Base-by-base conservation (phyloP, 257 asterid genomes). In the Solanum piurae region DNA sequence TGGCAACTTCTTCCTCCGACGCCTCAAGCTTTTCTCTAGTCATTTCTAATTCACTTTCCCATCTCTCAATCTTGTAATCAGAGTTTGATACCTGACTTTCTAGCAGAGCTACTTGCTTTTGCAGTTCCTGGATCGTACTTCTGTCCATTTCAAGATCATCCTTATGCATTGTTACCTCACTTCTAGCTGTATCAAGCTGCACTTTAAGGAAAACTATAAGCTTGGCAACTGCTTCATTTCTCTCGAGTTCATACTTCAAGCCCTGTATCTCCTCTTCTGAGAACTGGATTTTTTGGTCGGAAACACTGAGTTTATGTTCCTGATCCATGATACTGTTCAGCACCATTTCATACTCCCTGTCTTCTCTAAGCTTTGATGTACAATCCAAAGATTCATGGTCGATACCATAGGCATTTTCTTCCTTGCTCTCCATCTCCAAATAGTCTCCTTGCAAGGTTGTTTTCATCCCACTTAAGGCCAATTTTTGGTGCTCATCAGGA, bases 231-330 rank as follows among this genome's bases (percentile, higher is more conserved):
- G 91, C 88, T 40, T 89, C 96, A 71, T 88, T 89, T 20, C 86
- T 38, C 86, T 86, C 89, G 33, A 92, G 86, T 52, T 93, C 92
- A 5, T 88, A 87, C 84, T 89, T 92, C 93, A 95, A 55, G 46
- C 89, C 88, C 87, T 89, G 86, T 40, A 94, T 91, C 76, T 95
- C 97, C 74, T 91, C 94, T 87, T 94, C 96, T 16, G 95, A 94
- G 34, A 62, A 71, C 69, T 84, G 69, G 82, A 93, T 89, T 71
- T 92, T 92, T 33, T 90, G 86, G 55, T 89, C 88, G 5, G 90
- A 84, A 86, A 42, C 88, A 89, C 72, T 89, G 86, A 90, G 44
- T 38, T 93, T 93, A n/a, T 88, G 89, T 72, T 91, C 94, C 27
- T 90, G 91, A 55, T 91, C 90, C n/a, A 90, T 73, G 44, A 91